A percentile compares a stretch with the other conserved stretches of the same genome.
These are phyloP conservation scores for Aaosphaeria pasadenensis DNA, from an alignment of 2,329 filamentous ascomycete genomes.

Conservation along the genomic window DNA sequence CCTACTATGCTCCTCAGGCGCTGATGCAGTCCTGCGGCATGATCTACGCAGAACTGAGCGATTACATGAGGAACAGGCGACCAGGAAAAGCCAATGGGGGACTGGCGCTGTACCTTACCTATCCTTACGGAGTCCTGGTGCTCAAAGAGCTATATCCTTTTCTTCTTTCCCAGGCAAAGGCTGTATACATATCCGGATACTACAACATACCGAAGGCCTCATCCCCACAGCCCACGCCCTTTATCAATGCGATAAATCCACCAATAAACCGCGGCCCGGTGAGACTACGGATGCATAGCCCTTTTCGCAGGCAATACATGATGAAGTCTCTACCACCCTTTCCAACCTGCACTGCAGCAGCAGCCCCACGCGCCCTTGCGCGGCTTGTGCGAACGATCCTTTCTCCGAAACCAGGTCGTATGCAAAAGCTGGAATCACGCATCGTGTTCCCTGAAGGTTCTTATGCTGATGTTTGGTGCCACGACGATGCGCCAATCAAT, in stretches of 20 bases:
- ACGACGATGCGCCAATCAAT: constrained; percentile 35
- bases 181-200: constrained; percentile 40
- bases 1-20: constrained; percentile 20
- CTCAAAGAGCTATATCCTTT: constrained; percentile 37
- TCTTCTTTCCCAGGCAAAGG: constrained; percentile 39
- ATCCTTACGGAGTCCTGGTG: constrained; percentile 41
- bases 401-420: constrained; percentile 12
- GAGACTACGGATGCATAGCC: not conserved
- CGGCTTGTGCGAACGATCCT: constrained; percentile 32
- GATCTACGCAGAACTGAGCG: constrained; percentile 33
- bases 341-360: constrained; percentile 7
- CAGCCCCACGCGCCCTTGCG: constrained; percentile 27
- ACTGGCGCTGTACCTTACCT: constrained; percentile 41
- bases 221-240: too few species aligned
- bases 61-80: constrained; percentile 26
- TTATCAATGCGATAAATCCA: too few species aligned
- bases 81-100: constrained; percentile 5
- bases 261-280: not conserved
- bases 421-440: constrained; percentile 34
- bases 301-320: not conserved
- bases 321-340: constrained; percentile 2
- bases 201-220: constrained; percentile 17
- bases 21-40: constrained; percentile 30
- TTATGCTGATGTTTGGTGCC: constrained; percentile 39
- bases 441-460: constrained; percentile 38